Evolutionary conservation across 768 basidiomycete species (phyloP).

Genomic region (Hebeloma cylindrosporum): DNA sequence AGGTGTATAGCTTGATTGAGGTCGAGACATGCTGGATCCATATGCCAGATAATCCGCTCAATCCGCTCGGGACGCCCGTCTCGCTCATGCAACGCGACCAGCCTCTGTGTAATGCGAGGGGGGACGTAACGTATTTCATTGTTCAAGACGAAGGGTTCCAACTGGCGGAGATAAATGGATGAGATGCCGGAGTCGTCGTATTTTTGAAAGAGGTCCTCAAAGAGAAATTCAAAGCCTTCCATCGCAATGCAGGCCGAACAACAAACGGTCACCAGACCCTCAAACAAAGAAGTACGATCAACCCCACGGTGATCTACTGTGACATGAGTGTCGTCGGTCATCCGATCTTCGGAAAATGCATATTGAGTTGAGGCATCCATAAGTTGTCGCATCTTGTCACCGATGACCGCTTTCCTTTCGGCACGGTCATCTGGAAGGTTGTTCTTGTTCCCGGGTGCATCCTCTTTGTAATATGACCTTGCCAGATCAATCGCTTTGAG

Average conservation of each 20-base stretch:
- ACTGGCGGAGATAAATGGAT: slow-evolving; percentile 76
- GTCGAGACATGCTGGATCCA: slow-evolving; percentile 87
- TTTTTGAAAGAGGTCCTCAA: slow-evolving; percentile 89
- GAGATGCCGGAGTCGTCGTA: slow-evolving; percentile 85
- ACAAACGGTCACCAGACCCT: slow-evolving; percentile 78
- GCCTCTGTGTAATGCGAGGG: slow-evolving; percentile 82
- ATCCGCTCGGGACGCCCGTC: slow-evolving; percentile 69
- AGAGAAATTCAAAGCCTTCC: slow-evolving; percentile 81
- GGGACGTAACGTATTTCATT: slow-evolving; percentile 75
- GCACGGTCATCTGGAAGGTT: slow-evolving; percentile 70
- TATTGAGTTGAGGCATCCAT: slow-evolving; percentile 87
- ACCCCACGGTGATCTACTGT: slow-evolving; percentile 87
- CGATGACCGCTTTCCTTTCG: slow-evolving; percentile 64
- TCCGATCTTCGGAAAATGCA: slow-evolving; percentile 92
- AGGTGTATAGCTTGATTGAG: slow-evolving; percentile 89
- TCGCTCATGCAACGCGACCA: slow-evolving; percentile 77
- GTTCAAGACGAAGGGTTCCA: slow-evolving; percentile 81
- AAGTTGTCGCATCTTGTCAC: slow-evolving; percentile 73
- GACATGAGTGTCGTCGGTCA: slow-evolving; percentile 84
- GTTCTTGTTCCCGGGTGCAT: slow-evolving; percentile 83
- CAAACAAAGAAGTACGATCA: slow-evolving; percentile 87
- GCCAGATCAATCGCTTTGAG: slow-evolving; percentile 86
- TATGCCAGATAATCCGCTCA: slow-evolving; percentile 94
- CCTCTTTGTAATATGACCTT: slow-evolving; percentile 75
- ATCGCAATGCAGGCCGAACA: slow-evolving; percentile 80